These are phyloP conservation scores for Diaporthe batatas DNA, from an alignment of 2,329 filamentous ascomycete genomes.

Conservation along the genomic window DNA sequence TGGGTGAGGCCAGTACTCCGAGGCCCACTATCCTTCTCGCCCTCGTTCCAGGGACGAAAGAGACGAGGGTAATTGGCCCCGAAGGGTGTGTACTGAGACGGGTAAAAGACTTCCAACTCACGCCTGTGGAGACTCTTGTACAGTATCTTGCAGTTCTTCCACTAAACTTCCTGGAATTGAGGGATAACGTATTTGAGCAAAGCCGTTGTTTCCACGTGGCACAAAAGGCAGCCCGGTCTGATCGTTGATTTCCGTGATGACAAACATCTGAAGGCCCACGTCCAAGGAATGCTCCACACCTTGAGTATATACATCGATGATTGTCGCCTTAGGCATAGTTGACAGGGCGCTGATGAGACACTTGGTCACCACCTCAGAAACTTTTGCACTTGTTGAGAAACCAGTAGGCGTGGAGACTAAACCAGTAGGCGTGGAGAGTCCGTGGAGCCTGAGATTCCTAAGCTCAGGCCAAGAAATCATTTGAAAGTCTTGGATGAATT, in stretches of 20 bases:
- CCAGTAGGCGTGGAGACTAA: accelerated
- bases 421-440: no score
- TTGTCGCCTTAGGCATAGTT: background rate
- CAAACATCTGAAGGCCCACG: background rate
- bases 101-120: background rate
- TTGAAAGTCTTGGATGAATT: background rate
- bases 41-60: no score
- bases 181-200: background rate
- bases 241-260: no score
- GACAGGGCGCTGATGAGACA: background rate
- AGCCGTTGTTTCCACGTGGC: no score
- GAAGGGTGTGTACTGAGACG: no score
- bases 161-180: background rate
- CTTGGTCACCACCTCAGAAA: background rate
- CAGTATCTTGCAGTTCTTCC: background rate
- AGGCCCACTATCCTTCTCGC: no score
- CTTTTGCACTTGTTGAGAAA: accelerated
- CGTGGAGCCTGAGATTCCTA: background rate
- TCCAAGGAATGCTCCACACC: no score
- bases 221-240: no score
- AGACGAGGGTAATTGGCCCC: no score
- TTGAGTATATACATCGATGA: background rate
- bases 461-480: background rate
- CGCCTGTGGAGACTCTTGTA: background rate
- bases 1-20: accelerated